Evolutionary conservation across 23 red algal species (phyloP), one percentile per base, ranked within the genome.

Genomic region (Gracilaria vermiculophylla): DNA sequence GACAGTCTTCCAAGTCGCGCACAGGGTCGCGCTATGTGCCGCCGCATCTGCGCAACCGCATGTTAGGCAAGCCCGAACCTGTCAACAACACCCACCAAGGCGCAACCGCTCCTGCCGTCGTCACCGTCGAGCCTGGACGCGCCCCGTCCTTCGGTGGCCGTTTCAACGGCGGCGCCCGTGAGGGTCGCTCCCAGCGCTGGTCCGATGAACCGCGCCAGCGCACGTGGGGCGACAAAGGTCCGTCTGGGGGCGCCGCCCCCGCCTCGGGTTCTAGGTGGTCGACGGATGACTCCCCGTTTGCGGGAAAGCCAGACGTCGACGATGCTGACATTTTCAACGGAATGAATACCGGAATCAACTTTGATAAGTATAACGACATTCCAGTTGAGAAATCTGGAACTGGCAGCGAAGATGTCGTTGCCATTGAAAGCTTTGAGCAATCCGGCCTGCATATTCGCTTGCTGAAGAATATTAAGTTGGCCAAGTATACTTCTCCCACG

Each of bases 301-400:
- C 71, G 14, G 76, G 75, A 35, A 88, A 83, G 57, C 49, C 83
- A 16, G 84, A 85, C 24, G 71, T 86, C 29, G 27, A 80, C 19
- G 69, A 84, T 25, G 90, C 55, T 0, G 89, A 82, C 41, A 88
- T 93, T 15, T 93, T 97, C 56, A 93, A 93, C 58, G 91, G 82
- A 6, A 94, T 92, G 82, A 95, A 91, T 69, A 95, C 92, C 27
- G 97, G 97, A 24, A 99, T 99, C 61, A 99, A 99, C 87, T 99
- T 99, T 94, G 97, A 99, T 42, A 95, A 96, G 69, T 99, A 99
- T 72, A 92, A 99, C 52, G 93, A 99, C 53, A 99, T 99, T 82
- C 97, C 97, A 2, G 97, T 99, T 0, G 97, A 99, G 69, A 92
- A 91, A 41, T 94, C 92, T n/a, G 97, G 97, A 32, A 66, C 72